These are phyloP conservation scores for Rhododendron vialii DNA, from an alignment of 148 eudicot species.

Conservation along the genomic window DNA sequence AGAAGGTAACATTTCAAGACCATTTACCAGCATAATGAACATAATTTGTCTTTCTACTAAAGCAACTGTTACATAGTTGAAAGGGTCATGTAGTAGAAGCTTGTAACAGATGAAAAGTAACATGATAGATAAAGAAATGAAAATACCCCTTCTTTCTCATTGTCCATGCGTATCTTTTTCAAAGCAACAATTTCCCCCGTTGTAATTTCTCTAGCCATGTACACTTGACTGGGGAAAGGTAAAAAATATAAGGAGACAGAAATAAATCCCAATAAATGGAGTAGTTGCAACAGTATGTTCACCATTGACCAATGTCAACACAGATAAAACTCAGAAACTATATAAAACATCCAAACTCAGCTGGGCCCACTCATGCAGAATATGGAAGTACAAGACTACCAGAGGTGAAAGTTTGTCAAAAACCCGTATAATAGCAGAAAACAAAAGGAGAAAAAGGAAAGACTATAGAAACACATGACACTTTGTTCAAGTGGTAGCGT, in stretches of 20 bases:
- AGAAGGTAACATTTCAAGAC: conserved; percentile 12
- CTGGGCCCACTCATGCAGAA: neutral
- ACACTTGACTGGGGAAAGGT: conserved; percentile 55
- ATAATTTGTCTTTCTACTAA: neutral
- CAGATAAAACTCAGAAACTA: neutral
- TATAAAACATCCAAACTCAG: neutral
- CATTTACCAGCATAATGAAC: neutral
- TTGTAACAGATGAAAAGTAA: neutral
- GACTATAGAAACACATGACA: neutral
- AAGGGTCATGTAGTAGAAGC: neutral
- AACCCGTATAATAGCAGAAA: neutral
- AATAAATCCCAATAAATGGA: neutral
- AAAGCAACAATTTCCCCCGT: conserved; percentile 79
- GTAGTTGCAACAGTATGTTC: neutral
- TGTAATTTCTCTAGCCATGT: conserved; percentile 74
- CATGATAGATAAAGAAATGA: conserved; percentile 14
- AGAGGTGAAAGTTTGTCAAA: neutral
- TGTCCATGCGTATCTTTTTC: conserved; percentile 74
- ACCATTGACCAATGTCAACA: neutral
- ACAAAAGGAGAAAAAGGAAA: neutral
- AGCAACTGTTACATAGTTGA: neutral
- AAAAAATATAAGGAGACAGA: neutral
- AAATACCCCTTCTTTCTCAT: conserved; percentile 82
- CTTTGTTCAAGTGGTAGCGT: neutral
- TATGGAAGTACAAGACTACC: neutral